Conservation (phyloP, 2,329 filamentous ascomycete species). For the Conoideocrella luteorostrata region DNA sequence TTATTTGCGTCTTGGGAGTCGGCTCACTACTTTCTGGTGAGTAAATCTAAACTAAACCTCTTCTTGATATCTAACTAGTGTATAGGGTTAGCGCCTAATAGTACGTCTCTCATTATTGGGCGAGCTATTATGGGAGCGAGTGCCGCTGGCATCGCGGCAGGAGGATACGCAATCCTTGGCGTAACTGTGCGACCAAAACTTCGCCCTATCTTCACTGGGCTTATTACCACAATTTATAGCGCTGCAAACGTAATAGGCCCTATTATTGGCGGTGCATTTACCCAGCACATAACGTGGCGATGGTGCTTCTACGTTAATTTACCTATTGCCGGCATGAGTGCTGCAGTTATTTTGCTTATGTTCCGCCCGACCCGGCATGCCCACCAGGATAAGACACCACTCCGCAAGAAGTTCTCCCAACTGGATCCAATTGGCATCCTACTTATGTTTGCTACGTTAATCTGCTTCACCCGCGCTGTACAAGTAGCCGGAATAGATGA, state of each 20-base stretch:
- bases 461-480: conserved; percentile 43
- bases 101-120: conserved; percentile 36
- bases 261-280: conserved; percentile 9
- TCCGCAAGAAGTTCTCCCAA: conserved; percentile 7
- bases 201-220: conserved; percentile 1
- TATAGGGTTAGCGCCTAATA: conserved; percentile 27
- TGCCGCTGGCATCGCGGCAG: conserved; percentile 36
- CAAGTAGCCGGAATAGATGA: conserved; percentile 39
- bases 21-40: conserved; percentile 45
- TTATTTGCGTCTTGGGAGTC: conserved; percentile 44
- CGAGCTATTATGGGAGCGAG: conserved; percentile 38
- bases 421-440: conserved; percentile 24
- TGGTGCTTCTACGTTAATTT: conserved; percentile 26
- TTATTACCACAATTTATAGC: neutral
- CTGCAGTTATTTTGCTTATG: conserved; percentile 20
- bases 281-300: conserved; percentile 19
- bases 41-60: neutral
- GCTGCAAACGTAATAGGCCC: neutral
- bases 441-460: conserved; percentile 28
- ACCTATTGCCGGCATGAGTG: conserved; percentile 17
- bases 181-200: conserved; percentile 21
- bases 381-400: neutral
- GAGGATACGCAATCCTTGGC: conserved; percentile 38
- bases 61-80: too few relatives aligned
- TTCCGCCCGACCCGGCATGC: conserved; percentile 24